Conservation (phyloP, 169 alveolate genomes). For the Eimeria acervulina region DNA sequence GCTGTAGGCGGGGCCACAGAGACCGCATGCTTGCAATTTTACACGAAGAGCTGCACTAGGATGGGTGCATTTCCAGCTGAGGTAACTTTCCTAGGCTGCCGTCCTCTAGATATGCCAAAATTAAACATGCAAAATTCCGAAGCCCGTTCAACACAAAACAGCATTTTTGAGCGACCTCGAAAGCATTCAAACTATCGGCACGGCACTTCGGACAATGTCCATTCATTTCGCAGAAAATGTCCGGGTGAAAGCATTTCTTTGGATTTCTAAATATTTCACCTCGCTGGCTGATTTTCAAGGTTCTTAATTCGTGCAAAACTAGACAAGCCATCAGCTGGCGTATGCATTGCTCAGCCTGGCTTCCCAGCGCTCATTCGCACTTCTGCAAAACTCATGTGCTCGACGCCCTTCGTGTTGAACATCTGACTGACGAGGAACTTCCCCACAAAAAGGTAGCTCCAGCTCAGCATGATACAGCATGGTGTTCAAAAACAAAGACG, state of each 20-base stretch:
- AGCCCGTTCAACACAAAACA: background rate
- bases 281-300: background rate
- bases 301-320: background rate
- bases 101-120: slow-evolving; percentile 1
- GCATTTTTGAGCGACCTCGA: background rate
- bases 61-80: slow-evolving; percentile 60
- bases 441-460: slow-evolving; percentile 18
- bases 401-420: background rate
- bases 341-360: slow-evolving; percentile 80
- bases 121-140: slow-evolving; percentile 43
- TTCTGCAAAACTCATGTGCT: slow-evolving; percentile 6
- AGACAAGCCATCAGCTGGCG: slow-evolving; percentile 67
- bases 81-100: slow-evolving; percentile 29
- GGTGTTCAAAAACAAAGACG: slow-evolving; percentile 28
- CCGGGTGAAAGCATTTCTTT: background rate
- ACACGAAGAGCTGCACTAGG: slow-evolving; percentile 24
- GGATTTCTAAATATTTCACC: background rate
- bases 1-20: slow-evolving; percentile 9
- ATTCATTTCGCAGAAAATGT: background rate
- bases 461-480: slow-evolving; percentile 52
- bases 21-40: slow-evolving; percentile 34
- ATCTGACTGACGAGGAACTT: background rate
- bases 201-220: background rate
- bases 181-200: background rate
- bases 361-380: slow-evolving; percentile 65